Evolutionary conservation across 73 alveolate genomes (phyloP).

Genomic region (Tetrahymena thermophila): DNA sequence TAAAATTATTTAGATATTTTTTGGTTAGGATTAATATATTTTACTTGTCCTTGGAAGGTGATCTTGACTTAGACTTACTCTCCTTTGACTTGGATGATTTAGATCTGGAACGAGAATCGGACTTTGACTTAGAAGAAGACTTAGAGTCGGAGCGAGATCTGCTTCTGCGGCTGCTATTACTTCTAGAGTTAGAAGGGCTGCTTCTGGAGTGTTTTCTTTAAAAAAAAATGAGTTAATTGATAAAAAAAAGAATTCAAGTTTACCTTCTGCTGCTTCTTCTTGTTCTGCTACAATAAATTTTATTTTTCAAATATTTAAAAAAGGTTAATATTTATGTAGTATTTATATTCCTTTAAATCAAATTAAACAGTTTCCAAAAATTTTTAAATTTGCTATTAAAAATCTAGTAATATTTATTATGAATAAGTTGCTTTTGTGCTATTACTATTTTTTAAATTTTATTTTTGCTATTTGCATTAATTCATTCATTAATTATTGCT

Average conservation of each 20-base stretch:
- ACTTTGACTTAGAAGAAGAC: background rate
- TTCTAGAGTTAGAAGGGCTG: background rate
- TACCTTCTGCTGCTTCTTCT: background rate
- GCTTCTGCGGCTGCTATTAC: background rate
- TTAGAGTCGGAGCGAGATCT: background rate
- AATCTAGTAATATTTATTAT: no score
- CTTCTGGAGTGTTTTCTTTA: background rate
- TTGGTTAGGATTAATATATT: background rate
- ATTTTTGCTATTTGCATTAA: no score
- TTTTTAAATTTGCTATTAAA: background rate
- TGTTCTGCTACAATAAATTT: background rate
- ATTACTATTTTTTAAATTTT: no score
- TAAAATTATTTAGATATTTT: background rate
- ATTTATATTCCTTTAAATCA: background rate
- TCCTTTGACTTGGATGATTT: background rate
- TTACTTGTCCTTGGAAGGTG: background rate
- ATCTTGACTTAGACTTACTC: background rate
- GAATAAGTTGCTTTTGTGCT: no score
- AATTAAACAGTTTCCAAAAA: background rate
- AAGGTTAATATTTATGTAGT: background rate
- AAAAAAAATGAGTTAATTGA: background rate
- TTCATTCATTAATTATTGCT: no score
- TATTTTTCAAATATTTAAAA: background rate
- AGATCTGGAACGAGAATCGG: background rate
- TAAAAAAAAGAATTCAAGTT: background rate